Conservation (phyloP, 1,139 yeast species). For the Saccharomyces pastorianus region DNA sequence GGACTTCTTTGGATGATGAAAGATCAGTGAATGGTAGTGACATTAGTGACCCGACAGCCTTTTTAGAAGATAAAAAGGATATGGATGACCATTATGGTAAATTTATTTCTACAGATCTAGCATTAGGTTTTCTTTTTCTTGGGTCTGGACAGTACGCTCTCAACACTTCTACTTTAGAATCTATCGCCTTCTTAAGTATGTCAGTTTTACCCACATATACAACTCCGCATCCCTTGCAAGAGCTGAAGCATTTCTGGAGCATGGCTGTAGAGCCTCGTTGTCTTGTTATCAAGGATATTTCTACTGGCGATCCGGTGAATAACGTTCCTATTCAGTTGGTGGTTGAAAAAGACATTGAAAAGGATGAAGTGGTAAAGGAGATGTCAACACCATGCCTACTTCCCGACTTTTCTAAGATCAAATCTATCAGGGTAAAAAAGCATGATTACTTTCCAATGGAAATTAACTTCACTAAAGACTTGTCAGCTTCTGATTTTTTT, state of each 20-base stretch:
- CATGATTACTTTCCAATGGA: slow-evolving; percentile 26
- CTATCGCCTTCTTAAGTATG: slow-evolving; percentile 46
- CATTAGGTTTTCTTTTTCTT: slow-evolving; percentile 77
- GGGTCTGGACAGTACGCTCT: slow-evolving; percentile 93
- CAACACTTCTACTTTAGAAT: slow-evolving; percentile 36
- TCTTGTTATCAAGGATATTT: slow-evolving; percentile 63
- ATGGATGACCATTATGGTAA: slow-evolving; percentile 47
- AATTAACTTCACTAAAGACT: slow-evolving; percentile 17
- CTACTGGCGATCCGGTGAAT: slow-evolving; percentile 43
- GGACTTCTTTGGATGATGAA: background rate
- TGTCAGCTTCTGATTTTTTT: slow-evolving; percentile 20
- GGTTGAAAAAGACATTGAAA: slow-evolving; percentile 39
- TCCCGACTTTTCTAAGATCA: slow-evolving; percentile 50
- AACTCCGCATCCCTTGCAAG: slow-evolving; percentile 79
- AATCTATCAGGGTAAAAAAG: slow-evolving; percentile 18
- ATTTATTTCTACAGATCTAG: slow-evolving; percentile 72
- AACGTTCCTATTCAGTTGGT: slow-evolving; percentile 36
- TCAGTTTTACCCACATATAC: slow-evolving; percentile 69
- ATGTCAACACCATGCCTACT: slow-evolving; percentile 56
- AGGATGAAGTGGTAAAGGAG: slow-evolving; percentile 32
- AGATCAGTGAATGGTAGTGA: background rate
- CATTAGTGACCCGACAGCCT: background rate
- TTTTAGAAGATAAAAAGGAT: slow-evolving; percentile 11
- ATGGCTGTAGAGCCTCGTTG: slow-evolving; percentile 77
- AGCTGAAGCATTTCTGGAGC: slow-evolving; percentile 87